Base-by-base conservation (phyloP, 768 basidiomycete genomes). In the Serendipita sp. region DNA sequence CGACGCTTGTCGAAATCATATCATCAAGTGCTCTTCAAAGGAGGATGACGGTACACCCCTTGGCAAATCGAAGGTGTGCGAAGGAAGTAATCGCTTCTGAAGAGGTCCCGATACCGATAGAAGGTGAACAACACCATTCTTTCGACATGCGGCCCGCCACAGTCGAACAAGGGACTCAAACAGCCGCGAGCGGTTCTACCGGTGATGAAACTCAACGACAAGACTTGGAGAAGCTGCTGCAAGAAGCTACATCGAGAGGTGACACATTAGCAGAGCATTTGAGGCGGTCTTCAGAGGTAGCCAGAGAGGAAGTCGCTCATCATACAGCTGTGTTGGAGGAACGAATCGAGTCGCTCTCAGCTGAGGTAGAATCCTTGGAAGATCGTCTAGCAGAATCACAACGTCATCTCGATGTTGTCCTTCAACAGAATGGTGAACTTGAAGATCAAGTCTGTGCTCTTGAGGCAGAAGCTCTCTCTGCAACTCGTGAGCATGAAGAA, bases 1-100 rank as follows among this genome's bases (percentile, higher is more conserved):
- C 68, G 18, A 64, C 69, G 1, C 37, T 73, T 66, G 69, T 75
- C 11, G 50, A 64, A 11, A 65, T 70, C 27, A 67, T 71, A 11
- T 23, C 55, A 10, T 31, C 23, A 23, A 8, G 3, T 34, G 23
- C 16, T n/a, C 27, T 60, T 3, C 11, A 34, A 8, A n/a, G 4
- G 16, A 11, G 55, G 34, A 23, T 10, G 34, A 27, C 34, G n/a
- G 23, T 34, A 8, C 23, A 60, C 1, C 8, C 23, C 16, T n/a
- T n/a, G 0, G 23, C 10, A n/a, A 36, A 23, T 23, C 27, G 10
- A 10, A 10, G 16, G 18, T 6, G 18, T 16, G 48, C 18, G 48
- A 2, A 52, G 16, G 6, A 52, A n/a, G 16, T 10, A 10, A 16
- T 13, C 18, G 13, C 18, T 45, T 18, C 44, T 45, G 44, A 45